A percentile compares a stretch with the other conserved stretches of the same genome.
Conservation (phyloP, 129 eudicot species). For the Flaveria robusta region DNA sequence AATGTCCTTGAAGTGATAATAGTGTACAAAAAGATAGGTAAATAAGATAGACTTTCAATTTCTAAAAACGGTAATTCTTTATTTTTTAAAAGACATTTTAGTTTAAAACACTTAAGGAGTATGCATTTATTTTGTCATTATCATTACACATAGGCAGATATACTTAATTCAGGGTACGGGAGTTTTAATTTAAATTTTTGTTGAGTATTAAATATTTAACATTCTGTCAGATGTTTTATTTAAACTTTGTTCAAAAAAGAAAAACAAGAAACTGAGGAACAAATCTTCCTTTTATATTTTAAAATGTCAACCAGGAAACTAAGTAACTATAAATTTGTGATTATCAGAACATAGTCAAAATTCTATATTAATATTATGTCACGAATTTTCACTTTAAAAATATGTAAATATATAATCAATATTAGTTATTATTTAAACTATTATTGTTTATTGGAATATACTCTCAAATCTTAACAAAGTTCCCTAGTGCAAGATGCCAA, state of each 20-base stretch:
- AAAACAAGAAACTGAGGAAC: not conserved
- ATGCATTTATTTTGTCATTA: not conserved
- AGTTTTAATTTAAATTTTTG: not conserved
- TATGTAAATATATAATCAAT: not conserved
- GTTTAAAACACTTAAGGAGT: not conserved
- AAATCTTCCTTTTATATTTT: not conserved
- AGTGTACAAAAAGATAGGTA: not conserved
- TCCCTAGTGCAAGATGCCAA: conserved; percentile 33
- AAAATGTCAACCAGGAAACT: not conserved
- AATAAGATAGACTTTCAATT: not conserved
- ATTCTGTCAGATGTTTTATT: not conserved
- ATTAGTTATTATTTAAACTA: not conserved
- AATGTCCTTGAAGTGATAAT: not conserved
- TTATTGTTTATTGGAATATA: conserved; percentile 8
- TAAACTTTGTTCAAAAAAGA: not conserved
- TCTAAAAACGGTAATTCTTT: not conserved
- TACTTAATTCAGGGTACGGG: not conserved
- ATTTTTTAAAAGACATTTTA: not conserved
- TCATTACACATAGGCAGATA: not conserved
- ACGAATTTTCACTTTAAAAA: not conserved
- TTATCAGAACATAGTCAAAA: not conserved
- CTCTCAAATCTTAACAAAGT: conserved; percentile 9
- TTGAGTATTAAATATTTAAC: not conserved
- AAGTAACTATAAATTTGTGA: not conserved
- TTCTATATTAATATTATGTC: not conserved